Evolutionary conservation across 1,284 basidiomycete genomes (phyloP).

Genomic region (Ceratobasidium sp.): DNA sequence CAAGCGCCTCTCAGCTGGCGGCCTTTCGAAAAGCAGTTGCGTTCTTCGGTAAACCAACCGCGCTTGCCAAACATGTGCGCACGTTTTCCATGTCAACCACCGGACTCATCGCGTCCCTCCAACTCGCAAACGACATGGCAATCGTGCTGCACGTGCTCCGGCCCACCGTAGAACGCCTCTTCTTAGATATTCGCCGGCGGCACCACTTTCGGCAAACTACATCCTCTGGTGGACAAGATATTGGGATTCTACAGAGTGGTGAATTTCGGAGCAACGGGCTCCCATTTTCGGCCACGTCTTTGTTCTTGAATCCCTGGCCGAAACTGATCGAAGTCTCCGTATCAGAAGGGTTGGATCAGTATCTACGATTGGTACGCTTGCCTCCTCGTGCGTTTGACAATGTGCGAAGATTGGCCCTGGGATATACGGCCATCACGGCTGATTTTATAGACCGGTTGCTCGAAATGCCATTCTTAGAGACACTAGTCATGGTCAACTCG

Average conservation of each 20-base stretch:
- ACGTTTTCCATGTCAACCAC: conserved; percentile 30
- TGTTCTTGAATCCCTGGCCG: conserved; percentile 17
- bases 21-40: conserved; percentile 31
- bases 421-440: conserved; percentile 13
- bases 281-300: background rate
- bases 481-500: conserved; percentile 33
- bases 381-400: conserved; percentile 25
- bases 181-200: conserved; percentile 24
- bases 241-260: background rate
- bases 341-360: conserved; percentile 35
- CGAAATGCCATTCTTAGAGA: conserved; percentile 6
- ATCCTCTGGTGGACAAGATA: conserved; percentile 18
- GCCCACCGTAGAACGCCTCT: background rate
- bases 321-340: conserved; percentile 23
- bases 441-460: conserved; percentile 6
- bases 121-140: conserved; percentile 20
- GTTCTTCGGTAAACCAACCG: conserved; percentile 29
- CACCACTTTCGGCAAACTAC: conserved; percentile 21
- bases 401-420: conserved; percentile 11
- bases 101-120: conserved; percentile 25
- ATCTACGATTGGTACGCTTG: conserved; percentile 14
- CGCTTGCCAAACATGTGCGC: conserved; percentile 27
- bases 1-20: background rate
- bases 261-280: background rate
- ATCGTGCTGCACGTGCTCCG: conserved; percentile 5